Base-by-base conservation (phyloP, 331 rosid genomes). In the Telfairia occidentalis region DNA sequence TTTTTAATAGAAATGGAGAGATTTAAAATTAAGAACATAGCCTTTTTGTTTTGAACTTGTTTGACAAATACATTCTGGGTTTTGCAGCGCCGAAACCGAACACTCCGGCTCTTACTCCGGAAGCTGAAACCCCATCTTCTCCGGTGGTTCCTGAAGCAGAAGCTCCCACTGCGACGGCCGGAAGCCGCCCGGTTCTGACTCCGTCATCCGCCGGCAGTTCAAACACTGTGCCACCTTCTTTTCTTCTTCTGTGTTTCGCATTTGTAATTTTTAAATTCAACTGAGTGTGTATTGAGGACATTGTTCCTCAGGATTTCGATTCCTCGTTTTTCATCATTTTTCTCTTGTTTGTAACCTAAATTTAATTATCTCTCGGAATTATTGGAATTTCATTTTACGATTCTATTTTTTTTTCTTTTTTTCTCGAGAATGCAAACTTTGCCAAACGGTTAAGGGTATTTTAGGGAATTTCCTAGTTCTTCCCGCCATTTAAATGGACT, bases 61-160 rank as follows among this genome's bases (percentile, higher is more conserved):
- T n/a, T n/a, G n/a, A n/a, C n/a, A n/a, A n/a, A n/a, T n/a, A n/a
- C n/a, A n/a, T n/a, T n/a, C n/a, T n/a, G n/a, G n/a, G n/a, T 77
- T 85, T 89, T 42, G 58, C 85, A 37, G 81, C 75, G 4, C 85
- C 96, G 7, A 80, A 84, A 26, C 82, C 88, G 9, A 76, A 52
- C 61, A 52, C 93, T 49, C 88, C 96, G 34, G 84, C 92, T n/a
- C 75, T 69, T 73, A 42, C 97, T 60, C 97, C 92, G 0, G 73
- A 73, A 70, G 81, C 96, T n/a, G 87, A 85, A 60, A 76, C 83
- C 9, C 81, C 82, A 2, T 73, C 84, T 11, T 77, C 59, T 54
- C 16, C 86, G 0, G 77, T 77, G 16, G 84, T 79, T 46, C 80
- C 92, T 2, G 85, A 59, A 12, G 77, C 83, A 0, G 85, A 49